Conservation (phyloP, 306 rosid genomes). For the Trifolium repens region DNA sequence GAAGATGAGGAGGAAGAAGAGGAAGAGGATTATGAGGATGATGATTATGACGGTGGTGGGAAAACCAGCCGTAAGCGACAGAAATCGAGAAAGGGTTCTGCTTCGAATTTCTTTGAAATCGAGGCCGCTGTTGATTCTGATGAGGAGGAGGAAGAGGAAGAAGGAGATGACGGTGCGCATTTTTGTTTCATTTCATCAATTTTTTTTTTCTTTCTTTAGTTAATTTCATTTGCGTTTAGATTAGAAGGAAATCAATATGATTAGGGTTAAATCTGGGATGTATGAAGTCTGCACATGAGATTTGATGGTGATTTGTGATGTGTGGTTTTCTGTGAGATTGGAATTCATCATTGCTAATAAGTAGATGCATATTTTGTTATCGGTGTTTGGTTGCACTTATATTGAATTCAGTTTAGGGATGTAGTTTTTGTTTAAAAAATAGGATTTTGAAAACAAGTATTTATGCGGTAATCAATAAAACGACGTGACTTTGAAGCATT, state of each 20-base stretch:
- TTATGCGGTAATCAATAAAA: background rate
- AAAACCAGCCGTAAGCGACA: constrained; percentile 48
- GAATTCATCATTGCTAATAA: constrained; percentile 2
- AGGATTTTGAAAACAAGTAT: background rate
- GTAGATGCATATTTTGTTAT: constrained; percentile 10
- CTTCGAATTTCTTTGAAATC: constrained; percentile 67
- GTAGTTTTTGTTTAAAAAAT: background rate
- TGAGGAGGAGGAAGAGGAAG: constrained; percentile 94
- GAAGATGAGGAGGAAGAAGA: constrained; percentile 76
- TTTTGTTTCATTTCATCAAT: background rate
- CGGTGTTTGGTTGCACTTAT: background rate
- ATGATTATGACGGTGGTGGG: constrained; percentile 32
- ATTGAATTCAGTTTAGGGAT: background rate
- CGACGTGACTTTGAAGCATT: background rate
- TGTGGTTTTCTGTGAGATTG: background rate
- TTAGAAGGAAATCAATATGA: background rate
- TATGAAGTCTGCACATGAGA: background rate
- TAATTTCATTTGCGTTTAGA: constrained; percentile 17
- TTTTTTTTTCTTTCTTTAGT: background rate
- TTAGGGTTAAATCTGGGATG: constrained; percentile 27
- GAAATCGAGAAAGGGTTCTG: constrained; percentile 50
- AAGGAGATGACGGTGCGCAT: constrained; percentile 83
- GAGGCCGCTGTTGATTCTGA: constrained; percentile 84
- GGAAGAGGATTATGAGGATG: constrained; percentile 55
- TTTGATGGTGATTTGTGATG: background rate